Evolutionary conservation across 257 asterid species (phyloP).

Genomic region (Ilex aquifolium): DNA sequence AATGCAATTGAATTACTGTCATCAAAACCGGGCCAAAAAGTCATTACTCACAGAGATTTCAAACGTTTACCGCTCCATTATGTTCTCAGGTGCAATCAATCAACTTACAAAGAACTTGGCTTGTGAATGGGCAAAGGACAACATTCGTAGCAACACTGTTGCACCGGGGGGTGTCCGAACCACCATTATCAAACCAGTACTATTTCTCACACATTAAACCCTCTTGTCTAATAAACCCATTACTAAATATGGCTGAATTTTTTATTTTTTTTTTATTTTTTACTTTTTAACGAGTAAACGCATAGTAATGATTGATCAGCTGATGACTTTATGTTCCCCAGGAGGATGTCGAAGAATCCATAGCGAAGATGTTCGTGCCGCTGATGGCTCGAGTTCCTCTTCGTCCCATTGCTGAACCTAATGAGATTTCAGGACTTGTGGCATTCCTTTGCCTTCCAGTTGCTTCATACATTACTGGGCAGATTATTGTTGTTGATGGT

Average conservation of each 20-base stretch:
- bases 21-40: too few relatives aligned
- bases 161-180: not conserved
- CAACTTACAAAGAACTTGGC: not conserved
- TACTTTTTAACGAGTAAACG: too few relatives aligned
- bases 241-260: too few relatives aligned
- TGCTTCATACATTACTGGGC: not conserved
- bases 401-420: not conserved
- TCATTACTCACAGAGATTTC: too few relatives aligned
- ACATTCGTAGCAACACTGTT: not conserved
- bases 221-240: not conserved
- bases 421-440: not conserved
- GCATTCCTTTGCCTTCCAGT: not conserved
- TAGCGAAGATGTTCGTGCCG: not conserved
- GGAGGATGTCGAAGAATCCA: not conserved
- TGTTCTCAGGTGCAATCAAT: not conserved
- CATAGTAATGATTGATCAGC: too few relatives aligned
- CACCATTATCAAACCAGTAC: not conserved
- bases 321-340: not conserved
- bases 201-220: not conserved
- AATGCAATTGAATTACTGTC: too few relatives aligned
- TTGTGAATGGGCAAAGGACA: conserved; percentile 2
- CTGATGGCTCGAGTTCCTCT: not conserved
- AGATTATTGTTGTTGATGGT: not conserved
- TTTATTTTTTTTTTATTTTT: too few relatives aligned
- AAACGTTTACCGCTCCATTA: not conserved